phyloP scores from a whole-genome alignment of 805 yeast genomes.

The Suhomyces canberraensis region DNA sequence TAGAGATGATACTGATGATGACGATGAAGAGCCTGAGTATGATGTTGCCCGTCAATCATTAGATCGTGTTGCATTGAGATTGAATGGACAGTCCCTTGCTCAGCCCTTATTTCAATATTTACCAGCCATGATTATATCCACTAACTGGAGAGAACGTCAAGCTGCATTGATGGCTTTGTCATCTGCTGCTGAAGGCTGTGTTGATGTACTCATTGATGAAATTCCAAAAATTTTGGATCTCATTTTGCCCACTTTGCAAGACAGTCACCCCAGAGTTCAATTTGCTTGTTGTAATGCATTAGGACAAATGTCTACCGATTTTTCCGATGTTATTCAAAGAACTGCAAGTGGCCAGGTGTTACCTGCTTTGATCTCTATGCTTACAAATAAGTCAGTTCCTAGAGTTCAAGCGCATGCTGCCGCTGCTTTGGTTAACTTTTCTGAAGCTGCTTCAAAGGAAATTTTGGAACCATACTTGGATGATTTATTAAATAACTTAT shows the following conservation, averaged over 20 bases:
- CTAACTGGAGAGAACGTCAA: constrained; percentile 90
- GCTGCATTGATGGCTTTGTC: constrained; percentile 97
- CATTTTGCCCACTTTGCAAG: constrained; percentile 80
- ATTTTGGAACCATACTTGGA: constrained; percentile 92
- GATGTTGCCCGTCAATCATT: constrained; percentile 93
- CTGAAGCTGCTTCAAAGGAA: constrained; percentile 87
- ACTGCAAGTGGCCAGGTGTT: constrained; percentile 74
- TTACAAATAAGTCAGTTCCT: constrained; percentile 70
- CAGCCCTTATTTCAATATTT: constrained; percentile 82
- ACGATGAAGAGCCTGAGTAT: constrained; percentile 76
- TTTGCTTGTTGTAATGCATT: constrained; percentile 96
- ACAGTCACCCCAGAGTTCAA: constrained; percentile 90
- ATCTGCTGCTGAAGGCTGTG: constrained; percentile 96
- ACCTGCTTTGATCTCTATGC: constrained; percentile 83
- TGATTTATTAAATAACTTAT: constrained; percentile 65
- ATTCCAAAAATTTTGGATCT: constrained; percentile 78
- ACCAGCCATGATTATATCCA: constrained; percentile 75
- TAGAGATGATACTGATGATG: constrained; percentile 71
- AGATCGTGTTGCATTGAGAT: constrained; percentile 80
- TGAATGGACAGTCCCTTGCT: constrained; percentile 81
- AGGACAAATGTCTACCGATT: constrained; percentile 96
- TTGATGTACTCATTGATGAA: constrained; percentile 79
- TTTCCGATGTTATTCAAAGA: constrained; percentile 84
- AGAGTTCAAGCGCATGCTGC: constrained; percentile 98
- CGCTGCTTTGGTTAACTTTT: constrained; percentile 93